Percentiles rank a stretch among this genome's conserved stretches.
These are phyloP conservation scores for Trifolium fragiferum DNA, from an alignment of 306 rosid species.

Conservation along the genomic window DNA sequence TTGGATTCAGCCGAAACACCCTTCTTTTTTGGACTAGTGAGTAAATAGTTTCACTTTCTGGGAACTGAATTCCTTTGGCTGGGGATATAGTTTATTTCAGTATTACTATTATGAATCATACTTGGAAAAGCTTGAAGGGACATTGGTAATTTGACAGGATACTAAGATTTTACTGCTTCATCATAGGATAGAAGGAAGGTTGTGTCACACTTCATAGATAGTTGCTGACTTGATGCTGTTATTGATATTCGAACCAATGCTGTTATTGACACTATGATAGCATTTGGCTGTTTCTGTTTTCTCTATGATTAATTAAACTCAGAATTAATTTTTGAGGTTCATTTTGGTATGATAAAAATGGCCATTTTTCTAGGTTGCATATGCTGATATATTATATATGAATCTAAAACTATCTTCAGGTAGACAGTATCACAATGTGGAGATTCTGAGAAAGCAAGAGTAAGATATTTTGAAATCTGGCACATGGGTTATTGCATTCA, in stretches of 20 bases:
- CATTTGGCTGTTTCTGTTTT: neutral
- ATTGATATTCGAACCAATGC: too few species aligned
- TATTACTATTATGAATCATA: neutral
- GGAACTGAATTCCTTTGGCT: neutral
- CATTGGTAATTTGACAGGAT: neutral
- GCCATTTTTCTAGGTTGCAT: neutral
- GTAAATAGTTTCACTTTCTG: neutral
- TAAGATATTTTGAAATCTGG: conserved; percentile 17
- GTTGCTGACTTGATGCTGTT: too few species aligned
- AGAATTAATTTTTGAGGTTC: neutral
- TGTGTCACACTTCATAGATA: too few species aligned
- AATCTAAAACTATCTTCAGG: neutral
- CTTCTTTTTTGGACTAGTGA: neutral
- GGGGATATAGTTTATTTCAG: neutral
- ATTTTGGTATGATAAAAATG: too few species aligned
- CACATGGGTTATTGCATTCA: conserved; percentile 40
- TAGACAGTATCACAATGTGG: neutral
- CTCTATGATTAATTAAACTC: neutral
- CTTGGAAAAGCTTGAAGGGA: neutral
- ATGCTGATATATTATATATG: neutral
- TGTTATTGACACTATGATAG: too few species aligned
- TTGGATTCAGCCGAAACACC: neutral
- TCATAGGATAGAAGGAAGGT: too few species aligned
- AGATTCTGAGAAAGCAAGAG: neutral
- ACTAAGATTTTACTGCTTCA: too few species aligned